A percentile compares a stretch with the other conserved stretches of the same genome.
These are phyloP conservation scores for Xylariales sp. DNA, from an alignment of 2,329 filamentous ascomycete species.

Conservation along the genomic window DNA sequence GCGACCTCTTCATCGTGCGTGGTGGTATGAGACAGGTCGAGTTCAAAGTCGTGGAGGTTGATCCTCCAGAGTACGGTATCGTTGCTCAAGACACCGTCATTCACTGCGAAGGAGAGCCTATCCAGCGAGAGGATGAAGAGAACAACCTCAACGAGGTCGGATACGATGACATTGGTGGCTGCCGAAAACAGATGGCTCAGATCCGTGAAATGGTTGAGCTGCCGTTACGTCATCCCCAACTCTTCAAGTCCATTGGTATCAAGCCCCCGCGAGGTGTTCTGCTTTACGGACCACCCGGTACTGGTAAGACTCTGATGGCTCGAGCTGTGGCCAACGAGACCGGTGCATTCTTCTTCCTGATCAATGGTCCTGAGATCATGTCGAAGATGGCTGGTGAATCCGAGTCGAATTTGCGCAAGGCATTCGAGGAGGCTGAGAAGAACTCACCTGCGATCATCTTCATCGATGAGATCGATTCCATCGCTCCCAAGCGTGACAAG, in stretches of 20 bases:
- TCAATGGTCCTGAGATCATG: conserved; percentile 99
- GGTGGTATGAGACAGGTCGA: conserved; percentile 99
- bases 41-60: conserved; percentile 99
- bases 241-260: conserved; percentile 99
- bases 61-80: conserved; percentile 97
- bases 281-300: conserved; percentile 94
- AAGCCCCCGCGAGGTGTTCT: conserved; percentile 98
- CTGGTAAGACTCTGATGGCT: conserved; percentile 98
- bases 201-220: conserved; percentile 98
- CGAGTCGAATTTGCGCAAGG: conserved; percentile 95
- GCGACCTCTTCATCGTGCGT: conserved; percentile 94
- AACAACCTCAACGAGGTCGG: conserved; percentile 99
- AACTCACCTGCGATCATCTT: conserved; percentile 99
- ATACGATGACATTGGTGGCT: conserved; percentile 98
- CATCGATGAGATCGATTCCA: conserved; percentile 99
- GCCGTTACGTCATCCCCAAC: conserved; percentile 91
- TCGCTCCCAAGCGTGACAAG: conserved; percentile 99
- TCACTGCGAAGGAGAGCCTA: conserved; percentile 93
- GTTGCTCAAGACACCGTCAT: conserved; percentile 98
- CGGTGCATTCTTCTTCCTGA: conserved; percentile 98
- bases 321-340: conserved; percentile 98
- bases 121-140: conserved; percentile 98
- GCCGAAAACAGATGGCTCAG: conserved; percentile 99
- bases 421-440: conserved; percentile 99
- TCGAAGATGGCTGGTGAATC: conserved; percentile 99